phyloP scores from a whole-genome alignment of 768 basidiomycete species.

The Galerina marginata region DNA sequence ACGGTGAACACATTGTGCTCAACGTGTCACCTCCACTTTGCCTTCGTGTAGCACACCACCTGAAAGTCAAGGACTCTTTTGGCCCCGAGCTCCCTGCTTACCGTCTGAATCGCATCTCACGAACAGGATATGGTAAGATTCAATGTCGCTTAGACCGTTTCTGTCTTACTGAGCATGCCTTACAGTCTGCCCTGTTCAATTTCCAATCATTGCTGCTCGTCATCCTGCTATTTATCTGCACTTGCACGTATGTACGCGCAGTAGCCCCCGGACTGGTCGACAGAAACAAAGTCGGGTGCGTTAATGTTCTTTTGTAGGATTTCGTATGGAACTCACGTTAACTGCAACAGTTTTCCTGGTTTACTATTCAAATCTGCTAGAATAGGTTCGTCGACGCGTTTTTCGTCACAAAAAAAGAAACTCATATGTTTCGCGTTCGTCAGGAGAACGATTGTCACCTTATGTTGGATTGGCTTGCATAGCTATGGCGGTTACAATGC shows the following conservation, averaged over 20 bases:
- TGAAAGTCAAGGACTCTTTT: no score
- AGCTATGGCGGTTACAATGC: constrained; percentile 85
- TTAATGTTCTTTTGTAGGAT: background rate
- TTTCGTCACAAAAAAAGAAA: background rate
- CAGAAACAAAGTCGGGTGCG: constrained; percentile 92
- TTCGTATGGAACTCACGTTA: constrained; percentile 1
- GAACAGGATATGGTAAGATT: constrained; percentile 4
- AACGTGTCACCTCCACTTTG: background rate
- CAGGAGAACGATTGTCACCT: constrained; percentile 94
- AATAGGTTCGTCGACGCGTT: constrained; percentile 67
- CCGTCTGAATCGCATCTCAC: background rate
- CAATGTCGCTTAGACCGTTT: background rate
- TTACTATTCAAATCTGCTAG: constrained; percentile 95
- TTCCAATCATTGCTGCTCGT: constrained; percentile 95
- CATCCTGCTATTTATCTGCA: constrained; percentile 92
- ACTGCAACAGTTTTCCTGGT: constrained; percentile 74
- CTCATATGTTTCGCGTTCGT: background rate
- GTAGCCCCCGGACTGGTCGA: constrained; percentile 91
- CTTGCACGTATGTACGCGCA: constrained; percentile 93
- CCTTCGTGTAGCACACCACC: background rate
- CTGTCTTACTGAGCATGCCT: background rate
- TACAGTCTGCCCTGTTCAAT: constrained; percentile 91
- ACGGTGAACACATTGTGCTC: background rate
- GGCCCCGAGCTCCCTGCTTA: no score
- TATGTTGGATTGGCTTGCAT: constrained; percentile 95